Evolutionary conservation across 176 grass and related monocot genomes (phyloP).

Genomic region (Hsuehochloa calcarea): DNA sequence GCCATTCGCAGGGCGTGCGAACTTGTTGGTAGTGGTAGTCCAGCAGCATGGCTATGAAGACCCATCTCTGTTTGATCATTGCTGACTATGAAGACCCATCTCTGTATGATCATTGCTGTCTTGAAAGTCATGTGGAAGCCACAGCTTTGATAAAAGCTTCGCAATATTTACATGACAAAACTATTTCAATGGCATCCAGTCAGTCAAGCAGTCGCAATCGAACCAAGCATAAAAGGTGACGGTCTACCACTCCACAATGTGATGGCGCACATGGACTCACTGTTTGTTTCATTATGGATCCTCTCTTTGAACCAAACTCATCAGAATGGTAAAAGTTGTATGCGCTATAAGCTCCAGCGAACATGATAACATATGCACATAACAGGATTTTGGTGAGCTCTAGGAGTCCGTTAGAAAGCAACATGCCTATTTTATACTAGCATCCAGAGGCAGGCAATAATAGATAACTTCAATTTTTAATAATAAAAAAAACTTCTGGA

Average conservation of each 20-base stretch:
- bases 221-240: constrained; percentile 37
- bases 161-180: constrained; percentile 50
- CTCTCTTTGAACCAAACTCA: constrained; percentile 31
- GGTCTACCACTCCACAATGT: constrained; percentile 15
- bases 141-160: constrained; percentile 54
- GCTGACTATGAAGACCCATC: constrained; percentile 16
- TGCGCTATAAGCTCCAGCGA: not conserved
- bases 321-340: constrained; percentile 14
- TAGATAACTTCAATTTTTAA: not conserved
- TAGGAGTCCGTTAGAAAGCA: not conserved
- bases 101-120: constrained; percentile 12
- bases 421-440: not conserved
- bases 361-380: constrained; percentile 27
- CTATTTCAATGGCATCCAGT: constrained; percentile 47
- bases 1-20: constrained; percentile 15
- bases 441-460: not conserved
- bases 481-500: not conserved
- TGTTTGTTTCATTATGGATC: constrained; percentile 30
- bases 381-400: not conserved
- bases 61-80: constrained; percentile 7
- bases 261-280: constrained; percentile 38
- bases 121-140: constrained; percentile 45
- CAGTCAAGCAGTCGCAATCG: constrained; percentile 33
- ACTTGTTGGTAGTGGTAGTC: not conserved
- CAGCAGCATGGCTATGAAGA: not conserved